These are phyloP conservation scores for Glebionis coronaria DNA, from an alignment of 129 eudicot genomes.

Conservation along the genomic window DNA sequence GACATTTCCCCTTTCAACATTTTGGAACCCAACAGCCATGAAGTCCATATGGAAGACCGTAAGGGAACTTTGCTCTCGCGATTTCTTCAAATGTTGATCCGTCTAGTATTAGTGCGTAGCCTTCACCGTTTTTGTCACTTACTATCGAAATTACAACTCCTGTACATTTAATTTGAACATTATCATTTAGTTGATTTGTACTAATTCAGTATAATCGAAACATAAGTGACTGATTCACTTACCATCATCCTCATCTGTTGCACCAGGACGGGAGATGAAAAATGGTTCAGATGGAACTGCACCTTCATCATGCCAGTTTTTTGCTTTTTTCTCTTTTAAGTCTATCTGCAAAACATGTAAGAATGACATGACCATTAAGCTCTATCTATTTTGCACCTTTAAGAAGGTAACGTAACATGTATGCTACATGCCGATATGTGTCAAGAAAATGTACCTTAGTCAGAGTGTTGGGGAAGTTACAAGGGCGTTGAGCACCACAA, in stretches of 20 bases:
- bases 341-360: slow-evolving; percentile 53
- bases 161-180: slow-evolving; percentile 21
- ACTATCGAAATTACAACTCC: slow-evolving; percentile 90
- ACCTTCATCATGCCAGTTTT: slow-evolving; percentile 85
- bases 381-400: neutral
- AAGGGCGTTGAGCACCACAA: slow-evolving; percentile 87
- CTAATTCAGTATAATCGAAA: neutral
- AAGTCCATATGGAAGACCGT: slow-evolving; percentile 96
- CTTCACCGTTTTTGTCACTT: slow-evolving; percentile 85
- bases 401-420: neutral
- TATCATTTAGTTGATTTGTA: neutral
- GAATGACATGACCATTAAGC: neutral
- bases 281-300: slow-evolving; percentile 91
- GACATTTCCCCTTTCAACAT: slow-evolving; percentile 10
- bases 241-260: slow-evolving; percentile 94
- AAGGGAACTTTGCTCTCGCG: slow-evolving; percentile 96
- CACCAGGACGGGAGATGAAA: slow-evolving; percentile 89
- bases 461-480: slow-evolving; percentile 96
- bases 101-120: slow-evolving; percentile 72
- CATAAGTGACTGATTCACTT: slow-evolving; percentile 2
- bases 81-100: slow-evolving; percentile 85
- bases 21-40: slow-evolving; percentile 99
- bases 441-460: slow-evolving; percentile 58
- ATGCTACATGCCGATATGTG: neutral
- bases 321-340: slow-evolving; percentile 64